Percentiles rank a stretch among this genome's conserved stretches.
Conservation (phyloP, 2,329 filamentous ascomycete species). For the Tolypocladium pustulatum region DNA sequence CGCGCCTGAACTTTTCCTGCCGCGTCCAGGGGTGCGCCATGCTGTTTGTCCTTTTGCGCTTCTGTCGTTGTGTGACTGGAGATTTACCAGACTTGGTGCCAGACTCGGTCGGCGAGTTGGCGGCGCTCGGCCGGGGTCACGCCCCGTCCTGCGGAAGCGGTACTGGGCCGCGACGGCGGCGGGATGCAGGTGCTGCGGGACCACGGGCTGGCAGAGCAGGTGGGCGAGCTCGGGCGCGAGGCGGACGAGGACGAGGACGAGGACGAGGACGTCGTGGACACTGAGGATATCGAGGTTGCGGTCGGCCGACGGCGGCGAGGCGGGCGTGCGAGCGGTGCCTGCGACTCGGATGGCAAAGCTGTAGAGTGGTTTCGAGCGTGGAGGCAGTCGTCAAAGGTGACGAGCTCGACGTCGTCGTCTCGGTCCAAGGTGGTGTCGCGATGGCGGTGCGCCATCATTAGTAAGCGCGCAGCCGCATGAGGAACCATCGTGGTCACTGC, state of each 20-base stretch:
- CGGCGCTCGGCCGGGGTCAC: conserved; percentile 12
- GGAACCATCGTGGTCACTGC: neutral
- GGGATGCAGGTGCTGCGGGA: neutral
- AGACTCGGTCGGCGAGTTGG: conserved; percentile 13
- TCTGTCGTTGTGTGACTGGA: neutral
- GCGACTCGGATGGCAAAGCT: neutral
- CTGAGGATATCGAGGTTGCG: neutral
- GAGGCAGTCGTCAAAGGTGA: neutral
- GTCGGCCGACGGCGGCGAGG: neutral
- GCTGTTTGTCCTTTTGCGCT: neutral
- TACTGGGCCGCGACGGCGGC: neutral
- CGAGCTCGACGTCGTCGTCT: conserved; percentile 4
- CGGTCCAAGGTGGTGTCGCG: neutral
- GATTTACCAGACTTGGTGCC: conserved; percentile 16
- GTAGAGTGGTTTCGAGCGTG: neutral
- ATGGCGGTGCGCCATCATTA: neutral
- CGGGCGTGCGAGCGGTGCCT: neutral
- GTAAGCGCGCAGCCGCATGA: neutral
- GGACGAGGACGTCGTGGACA: neutral
- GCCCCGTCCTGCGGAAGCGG: conserved; percentile 1
- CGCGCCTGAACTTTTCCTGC: conserved; percentile 22
- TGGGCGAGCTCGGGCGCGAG: neutral
- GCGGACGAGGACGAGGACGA: conserved; percentile 1
- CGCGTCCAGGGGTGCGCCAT: conserved; percentile 13
- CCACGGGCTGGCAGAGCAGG: neutral